Percentiles rank a stretch among this genome's conserved stretches.
Evolutionary conservation across 2,329 filamentous ascomycete genomes (phyloP).

Genomic region (Rhexocercosporidium sp.): DNA sequence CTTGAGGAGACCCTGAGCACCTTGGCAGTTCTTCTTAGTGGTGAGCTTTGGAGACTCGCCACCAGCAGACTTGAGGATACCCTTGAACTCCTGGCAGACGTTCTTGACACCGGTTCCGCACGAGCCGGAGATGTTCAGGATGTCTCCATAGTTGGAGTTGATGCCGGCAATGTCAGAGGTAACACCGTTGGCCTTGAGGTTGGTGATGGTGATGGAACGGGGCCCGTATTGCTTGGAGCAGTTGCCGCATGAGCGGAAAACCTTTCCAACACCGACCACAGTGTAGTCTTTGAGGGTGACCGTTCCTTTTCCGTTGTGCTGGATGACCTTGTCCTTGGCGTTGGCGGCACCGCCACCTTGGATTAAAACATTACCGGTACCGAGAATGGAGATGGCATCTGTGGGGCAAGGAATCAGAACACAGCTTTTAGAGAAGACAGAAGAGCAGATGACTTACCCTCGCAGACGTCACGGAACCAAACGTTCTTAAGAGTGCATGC

Average conservation of each 20-base stretch:
- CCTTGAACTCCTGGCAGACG: constrained; percentile 34
- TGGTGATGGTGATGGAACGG: constrained; percentile 39
- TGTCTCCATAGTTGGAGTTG: constrained; percentile 48
- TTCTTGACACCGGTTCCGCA: constrained; percentile 29
- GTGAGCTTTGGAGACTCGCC: constrained; percentile 22
- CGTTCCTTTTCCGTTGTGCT: constrained; percentile 44
- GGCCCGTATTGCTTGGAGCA: constrained; percentile 44
- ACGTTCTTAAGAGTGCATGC: constrained; percentile 53
- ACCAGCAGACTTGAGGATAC: constrained; percentile 25
- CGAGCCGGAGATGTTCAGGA: constrained; percentile 38
- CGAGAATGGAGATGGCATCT: constrained; percentile 43
- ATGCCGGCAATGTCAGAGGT: constrained; percentile 42
- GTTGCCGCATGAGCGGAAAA: constrained; percentile 55
- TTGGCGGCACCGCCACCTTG: constrained; percentile 45
- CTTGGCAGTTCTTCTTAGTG: constrained; percentile 20
- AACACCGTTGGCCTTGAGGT: constrained; percentile 42
- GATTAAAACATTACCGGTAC: constrained; percentile 42
- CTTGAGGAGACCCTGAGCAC: constrained; percentile 17
- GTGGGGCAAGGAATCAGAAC: neutral
- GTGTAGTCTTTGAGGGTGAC: constrained; percentile 46
- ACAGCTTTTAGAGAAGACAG: constrained; percentile 24
- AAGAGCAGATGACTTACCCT: constrained; percentile 4
- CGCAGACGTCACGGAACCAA: constrained; percentile 43
- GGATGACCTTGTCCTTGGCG: constrained; percentile 45
- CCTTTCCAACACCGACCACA: constrained; percentile 48